A percentile compares a stretch with the other conserved stretches of the same genome.
These are phyloP conservation scores for Bidens hawaiensis DNA, from an alignment of 140 eudicot genomes.

Conservation along the genomic window DNA sequence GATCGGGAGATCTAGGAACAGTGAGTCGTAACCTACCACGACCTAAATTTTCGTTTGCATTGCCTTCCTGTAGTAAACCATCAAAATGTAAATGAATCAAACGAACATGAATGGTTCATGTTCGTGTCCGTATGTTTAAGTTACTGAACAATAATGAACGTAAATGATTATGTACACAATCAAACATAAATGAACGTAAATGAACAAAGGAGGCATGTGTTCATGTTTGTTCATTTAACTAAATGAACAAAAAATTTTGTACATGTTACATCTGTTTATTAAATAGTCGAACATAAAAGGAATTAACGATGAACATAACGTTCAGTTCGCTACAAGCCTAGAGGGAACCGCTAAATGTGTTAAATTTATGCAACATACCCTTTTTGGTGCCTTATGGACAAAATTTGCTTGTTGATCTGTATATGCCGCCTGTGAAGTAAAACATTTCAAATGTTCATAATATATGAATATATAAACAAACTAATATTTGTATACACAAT, in stretches of 20 bases:
- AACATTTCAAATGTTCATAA: constrained; percentile 9
- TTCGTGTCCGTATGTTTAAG: too few relatives aligned
- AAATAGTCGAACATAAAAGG: too few relatives aligned
- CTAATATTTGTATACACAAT: background rate
- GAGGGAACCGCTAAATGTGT: background rate
- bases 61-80: constrained; percentile 51
- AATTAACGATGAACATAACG: too few relatives aligned
- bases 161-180: too few relatives aligned
- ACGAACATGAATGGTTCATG: too few relatives aligned
- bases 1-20: constrained; percentile 78
- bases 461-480: background rate
- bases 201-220: too few relatives aligned
- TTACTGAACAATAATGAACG: too few relatives aligned
- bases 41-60: constrained; percentile 19
- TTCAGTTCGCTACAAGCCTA: too few relatives aligned
- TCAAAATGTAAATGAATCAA: constrained; percentile 11
- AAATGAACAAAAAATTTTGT: too few relatives aligned
- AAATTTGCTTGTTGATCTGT: constrained; percentile 54
- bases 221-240: too few relatives aligned
- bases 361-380: constrained; percentile 31
- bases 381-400: constrained; percentile 72
- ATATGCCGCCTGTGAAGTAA: constrained; percentile 49
- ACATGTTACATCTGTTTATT: too few relatives aligned
- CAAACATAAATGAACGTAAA: too few relatives aligned
- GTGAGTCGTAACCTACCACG: constrained; percentile 57